Base-by-base conservation (phyloP, 805 yeast genomes). In the Metschnikowia lunata region DNA sequence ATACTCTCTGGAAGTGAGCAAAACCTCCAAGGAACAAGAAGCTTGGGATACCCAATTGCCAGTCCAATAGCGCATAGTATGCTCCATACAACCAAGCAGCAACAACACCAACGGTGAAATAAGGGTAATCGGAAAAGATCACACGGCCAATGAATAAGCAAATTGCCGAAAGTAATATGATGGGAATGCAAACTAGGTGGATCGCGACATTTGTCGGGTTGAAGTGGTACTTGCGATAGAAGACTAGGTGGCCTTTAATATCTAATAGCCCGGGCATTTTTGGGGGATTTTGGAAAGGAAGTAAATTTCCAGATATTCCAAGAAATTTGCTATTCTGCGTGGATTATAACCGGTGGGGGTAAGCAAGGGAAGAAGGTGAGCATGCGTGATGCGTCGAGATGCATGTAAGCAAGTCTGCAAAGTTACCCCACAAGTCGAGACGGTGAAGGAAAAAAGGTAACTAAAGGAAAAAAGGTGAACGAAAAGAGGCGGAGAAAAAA, bases 121-220 rank as follows among this genome's bases (percentile, higher is more conserved):
- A 55, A 4, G 70, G 70, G 36, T 61, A 46, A 1, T 30, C 28
- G 0, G 40, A 15, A 9, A 30, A 12, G 9, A 51, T 33, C 29
- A 31, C 42, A 6, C 9, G 26, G 6, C 47, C 49, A 15, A 48
- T 50, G 15, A 39, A 13, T 28, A 79, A 54, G 10, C 77, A 67
- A 35, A 80, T 58, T 1, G 82, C 62, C 4, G 88, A 71, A 41
- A 76, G 63, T 28, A 86, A 68, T 40, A 91, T 89, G 15, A 79
- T 62, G 1, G 98, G 98, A 29, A 91, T 89, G 58, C 88, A 88
- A 4, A 78, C 61, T 37, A 85, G 61, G 59, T 91, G 99, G 50
- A 91, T 85, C 8, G 69, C 51, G 7, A 90, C 90, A 64, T 91
- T 91, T 1, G 64, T 67, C 52, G 80, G 68, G 59, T 74, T 61